These are phyloP conservation scores for Salvia sclarea DNA, from an alignment of 305 asterid genomes.

Conservation along the genomic window DNA sequence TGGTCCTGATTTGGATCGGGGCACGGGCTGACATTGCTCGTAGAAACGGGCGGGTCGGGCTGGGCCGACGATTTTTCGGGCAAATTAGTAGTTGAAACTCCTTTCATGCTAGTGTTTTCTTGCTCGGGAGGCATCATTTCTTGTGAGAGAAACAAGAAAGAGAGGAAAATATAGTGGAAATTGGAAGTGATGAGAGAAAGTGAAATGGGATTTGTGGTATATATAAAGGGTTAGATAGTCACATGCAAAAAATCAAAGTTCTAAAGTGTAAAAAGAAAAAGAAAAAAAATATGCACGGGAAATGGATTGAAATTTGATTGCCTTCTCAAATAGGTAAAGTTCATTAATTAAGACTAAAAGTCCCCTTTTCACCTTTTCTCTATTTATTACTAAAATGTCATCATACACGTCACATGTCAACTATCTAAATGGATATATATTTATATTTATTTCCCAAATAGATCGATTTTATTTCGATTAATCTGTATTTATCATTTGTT, in stretches of 20 bases:
- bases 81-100: conserved; percentile 36
- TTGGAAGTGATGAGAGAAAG: conserved; percentile 15
- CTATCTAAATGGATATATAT: neutral
- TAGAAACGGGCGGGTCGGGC: conserved; percentile 43
- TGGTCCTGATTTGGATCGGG: conserved; percentile 32
- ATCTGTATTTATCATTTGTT: no score
- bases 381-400: conserved; percentile 4
- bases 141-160: neutral
- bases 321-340: no score
- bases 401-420: conserved; percentile 8
- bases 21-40: conserved; percentile 51
- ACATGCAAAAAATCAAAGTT: conserved; percentile 41
- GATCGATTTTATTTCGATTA: no score
- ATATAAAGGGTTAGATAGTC: conserved; percentile 32
- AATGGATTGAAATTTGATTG: no score
- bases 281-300: conserved; percentile 53
- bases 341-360: conserved; percentile 26
- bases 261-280: no score
- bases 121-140: conserved; percentile 78
- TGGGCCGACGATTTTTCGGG: no score
- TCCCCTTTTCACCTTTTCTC: conserved; percentile 17
- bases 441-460: neutral
- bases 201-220: conserved; percentile 27
- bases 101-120: conserved; percentile 39
- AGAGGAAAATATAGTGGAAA: no score